Evolutionary conservation across 192 early-diverging fungal genomes (phyloP), one percentile per base, ranked within the genome.

Genomic region (Coemansia sp.): DNA sequence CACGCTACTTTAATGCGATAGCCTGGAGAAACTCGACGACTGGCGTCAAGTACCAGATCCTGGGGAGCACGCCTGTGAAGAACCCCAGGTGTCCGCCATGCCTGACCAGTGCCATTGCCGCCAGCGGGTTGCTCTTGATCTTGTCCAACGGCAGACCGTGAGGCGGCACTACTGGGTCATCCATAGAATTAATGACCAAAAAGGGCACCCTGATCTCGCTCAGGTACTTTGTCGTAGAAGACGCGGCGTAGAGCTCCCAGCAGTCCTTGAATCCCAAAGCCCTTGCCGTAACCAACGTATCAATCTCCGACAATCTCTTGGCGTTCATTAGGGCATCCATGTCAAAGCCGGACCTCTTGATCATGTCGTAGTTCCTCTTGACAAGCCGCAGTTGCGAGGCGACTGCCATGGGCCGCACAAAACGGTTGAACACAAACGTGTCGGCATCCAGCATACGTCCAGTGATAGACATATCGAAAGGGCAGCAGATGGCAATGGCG

Each of bases 31-130:
- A 89, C 66, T 88, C 86, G n/a, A 65, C 63, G 18, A 86, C 48
- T 21, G 87, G 87, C n/a, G 81, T 70, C 7, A 82, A 69, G 34
- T 73, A 74, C 87, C 87, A 89, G 27, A 50, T 48, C 14, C 34
- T 34, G 0, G 58, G 58, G 9, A 8, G 12, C 1, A 53, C 17
- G 17, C 56, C 57, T 22, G 63, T 56, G 15, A 76, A 76, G 89
- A 89, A 95, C 7, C 90, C 94, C 63, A 95, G 68, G 70, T 95
- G 94, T 7, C 94, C 94, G 34, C 94, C 94, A 17, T 80, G 69
- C 11, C 56, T 40, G 17, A 91, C 93, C 4, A 84, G 80, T 3
- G 87, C 92, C 22, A 95, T 56, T 4, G 92, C 43, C n/a, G 87
- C 72, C 65, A 85, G 71, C 11, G 91, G 90, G 61, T 95, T 95